Conservation (phyloP, 176 grass and related monocot species). For the Thalia dealbata region DNA sequence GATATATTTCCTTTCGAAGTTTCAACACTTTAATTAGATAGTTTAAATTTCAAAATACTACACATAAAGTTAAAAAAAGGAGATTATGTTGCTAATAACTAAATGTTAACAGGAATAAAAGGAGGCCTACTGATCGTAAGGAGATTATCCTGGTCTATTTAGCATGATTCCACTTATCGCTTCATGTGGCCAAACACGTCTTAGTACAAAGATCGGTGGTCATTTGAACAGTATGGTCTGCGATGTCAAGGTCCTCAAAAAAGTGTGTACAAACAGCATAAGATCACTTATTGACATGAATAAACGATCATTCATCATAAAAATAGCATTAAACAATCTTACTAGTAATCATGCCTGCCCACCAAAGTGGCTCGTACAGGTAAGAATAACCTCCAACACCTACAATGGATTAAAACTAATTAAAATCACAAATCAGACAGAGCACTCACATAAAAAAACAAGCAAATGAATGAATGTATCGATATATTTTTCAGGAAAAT, state of each 20-base stretch:
- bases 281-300: background rate
- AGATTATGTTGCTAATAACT: background rate
- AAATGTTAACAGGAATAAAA: background rate
- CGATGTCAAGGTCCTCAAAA: background rate
- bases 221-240: background rate
- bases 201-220: background rate
- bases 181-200: background rate
- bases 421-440: background rate
- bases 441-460: background rate
- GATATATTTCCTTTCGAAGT: background rate
- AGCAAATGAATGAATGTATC: background rate
- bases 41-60: background rate
- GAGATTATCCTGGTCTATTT: background rate
- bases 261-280: background rate
- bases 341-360: slow-evolving; percentile 17
- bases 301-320: background rate
- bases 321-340: background rate
- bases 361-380: slow-evolving; percentile 11
- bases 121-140: too few relatives aligned
- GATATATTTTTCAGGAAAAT: background rate
- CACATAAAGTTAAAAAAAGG: background rate
- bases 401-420: background rate
- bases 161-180: background rate
- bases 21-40: background rate
- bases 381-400: slow-evolving; percentile 9